A percentile compares a stretch with the other conserved stretches of the same genome.
Conservation (phyloP, 441 rosid genomes). For the Erodium trifolium region DNA sequence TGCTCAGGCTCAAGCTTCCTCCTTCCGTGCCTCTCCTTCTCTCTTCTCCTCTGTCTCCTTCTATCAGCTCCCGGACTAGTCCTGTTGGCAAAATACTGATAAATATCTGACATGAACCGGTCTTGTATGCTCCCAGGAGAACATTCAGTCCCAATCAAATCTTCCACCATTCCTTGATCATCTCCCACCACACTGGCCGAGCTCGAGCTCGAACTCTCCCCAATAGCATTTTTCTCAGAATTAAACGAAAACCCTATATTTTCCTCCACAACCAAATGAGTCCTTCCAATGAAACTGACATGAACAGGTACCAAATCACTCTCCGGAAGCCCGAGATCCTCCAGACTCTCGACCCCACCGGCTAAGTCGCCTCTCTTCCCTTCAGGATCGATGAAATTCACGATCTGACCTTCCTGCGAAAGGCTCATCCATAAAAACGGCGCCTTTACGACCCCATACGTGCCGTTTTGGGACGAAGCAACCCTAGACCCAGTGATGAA, state of each 20-base stretch:
- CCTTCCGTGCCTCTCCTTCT: conserved; percentile 60
- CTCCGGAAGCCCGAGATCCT: conserved; percentile 26
- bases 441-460: conserved; percentile 37
- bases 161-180: conserved; percentile 26
- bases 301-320: conserved; percentile 48
- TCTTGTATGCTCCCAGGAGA: conserved; percentile 49
- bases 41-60: conserved; percentile 77
- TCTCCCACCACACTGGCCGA: conserved; percentile 26
- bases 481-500: conserved; percentile 62
- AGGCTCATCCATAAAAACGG: conserved; percentile 61
- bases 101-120: conserved; percentile 51
- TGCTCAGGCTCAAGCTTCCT: conserved; percentile 76
- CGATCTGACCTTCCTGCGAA: conserved; percentile 45
- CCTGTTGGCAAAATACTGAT: conserved; percentile 67
- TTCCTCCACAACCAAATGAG: conserved; percentile 72
- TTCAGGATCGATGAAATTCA: conserved; percentile 44
- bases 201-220: conserved; percentile 34
- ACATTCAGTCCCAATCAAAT: conserved; percentile 20
- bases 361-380: conserved; percentile 29
- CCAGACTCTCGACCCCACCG: conserved; percentile 21
- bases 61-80: conserved; percentile 58
- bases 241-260: conserved; percentile 23
- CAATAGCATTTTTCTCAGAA: conserved; percentile 19
- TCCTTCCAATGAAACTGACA: conserved; percentile 59
- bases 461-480: conserved; percentile 37